These are phyloP conservation scores for Vaucheria bursata DNA, from an alignment of 352 stramenopile genomes.

Conservation along the genomic window DNA sequence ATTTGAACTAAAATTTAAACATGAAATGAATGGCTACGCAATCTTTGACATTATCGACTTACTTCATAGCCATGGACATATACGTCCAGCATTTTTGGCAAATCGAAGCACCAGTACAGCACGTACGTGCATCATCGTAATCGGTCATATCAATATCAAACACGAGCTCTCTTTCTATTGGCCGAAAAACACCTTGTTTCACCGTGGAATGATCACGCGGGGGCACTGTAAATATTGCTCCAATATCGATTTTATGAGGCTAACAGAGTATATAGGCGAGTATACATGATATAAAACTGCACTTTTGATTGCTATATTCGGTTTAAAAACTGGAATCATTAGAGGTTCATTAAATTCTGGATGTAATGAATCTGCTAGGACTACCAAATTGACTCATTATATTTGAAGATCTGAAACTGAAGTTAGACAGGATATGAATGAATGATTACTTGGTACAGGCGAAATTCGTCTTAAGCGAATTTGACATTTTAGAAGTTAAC, in stretches of 20 bases:
- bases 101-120: constrained; percentile 45
- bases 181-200: constrained; percentile 63
- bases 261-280: constrained; percentile 40
- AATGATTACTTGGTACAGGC: too few species aligned
- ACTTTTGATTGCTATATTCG: constrained; percentile 87
- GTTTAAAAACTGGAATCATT: constrained; percentile 38
- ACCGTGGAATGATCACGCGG: constrained; percentile 61
- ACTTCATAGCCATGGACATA: constrained; percentile 12
- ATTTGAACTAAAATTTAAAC: too few species aligned
- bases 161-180: constrained; percentile 91
- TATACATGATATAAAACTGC: too few species aligned
- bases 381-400: constrained; percentile 41
- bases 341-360: constrained; percentile 45
- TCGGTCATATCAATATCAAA: constrained; percentile 99
- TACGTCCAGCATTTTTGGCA: neutral
- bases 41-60: neutral
- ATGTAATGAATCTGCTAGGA: constrained; percentile 38
- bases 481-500: too few species aligned
- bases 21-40: too few species aligned
- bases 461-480: too few species aligned
- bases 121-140: constrained; percentile 97
- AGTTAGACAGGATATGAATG: too few species aligned
- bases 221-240: constrained; percentile 81
- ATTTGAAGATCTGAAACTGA: constrained; percentile 46
- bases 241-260: constrained; percentile 99